Percentiles rank a stretch among this genome's conserved stretches.
Evolutionary conservation across 2,329 filamentous ascomycete species (phyloP).

Genomic region (Lizonia empirigonia): DNA sequence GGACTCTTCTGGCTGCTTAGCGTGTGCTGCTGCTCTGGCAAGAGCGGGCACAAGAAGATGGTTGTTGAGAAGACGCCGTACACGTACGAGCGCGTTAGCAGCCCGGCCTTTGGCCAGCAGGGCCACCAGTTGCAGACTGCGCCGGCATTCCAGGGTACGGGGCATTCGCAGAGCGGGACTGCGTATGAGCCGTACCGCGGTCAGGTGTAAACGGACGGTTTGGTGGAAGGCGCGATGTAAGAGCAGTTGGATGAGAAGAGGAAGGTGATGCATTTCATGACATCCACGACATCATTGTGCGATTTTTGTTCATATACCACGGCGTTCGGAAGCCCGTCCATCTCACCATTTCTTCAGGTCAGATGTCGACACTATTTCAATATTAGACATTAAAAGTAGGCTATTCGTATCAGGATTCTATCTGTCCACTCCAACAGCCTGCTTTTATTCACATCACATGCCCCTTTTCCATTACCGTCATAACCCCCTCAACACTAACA

Average conservation of each 20-base stretch:
- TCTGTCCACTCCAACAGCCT: too few species aligned
- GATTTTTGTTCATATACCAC: conserved; percentile 13
- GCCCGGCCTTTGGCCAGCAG: conserved; percentile 48
- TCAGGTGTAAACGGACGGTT: conserved; percentile 6
- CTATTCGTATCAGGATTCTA: too few species aligned
- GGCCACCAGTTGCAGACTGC: conserved; percentile 29
- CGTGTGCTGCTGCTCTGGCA: conserved; percentile 87
- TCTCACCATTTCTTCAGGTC: background rate
- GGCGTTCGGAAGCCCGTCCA: conserved; percentile 7
- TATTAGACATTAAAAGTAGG: background rate
- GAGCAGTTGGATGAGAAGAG: background rate
- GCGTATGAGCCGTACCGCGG: conserved; percentile 50
- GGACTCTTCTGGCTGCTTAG: conserved; percentile 90
- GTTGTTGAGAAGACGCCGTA: conserved; percentile 65
- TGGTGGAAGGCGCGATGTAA: background rate
- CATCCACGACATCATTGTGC: conserved; percentile 10
- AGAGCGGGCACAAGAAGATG: conserved; percentile 54
- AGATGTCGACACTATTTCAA: background rate
- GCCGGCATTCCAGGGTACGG: conserved; percentile 22
- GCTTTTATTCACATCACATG: too few species aligned
- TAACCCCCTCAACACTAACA: too few species aligned
- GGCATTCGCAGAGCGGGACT: conserved; percentile 33
- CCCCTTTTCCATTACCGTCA: too few species aligned
- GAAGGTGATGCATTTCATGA: conserved; percentile 1
- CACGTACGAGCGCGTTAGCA: conserved; percentile 62